Base-by-base conservation (phyloP, 306 rosid species). In the Quercus bicolor region DNA sequence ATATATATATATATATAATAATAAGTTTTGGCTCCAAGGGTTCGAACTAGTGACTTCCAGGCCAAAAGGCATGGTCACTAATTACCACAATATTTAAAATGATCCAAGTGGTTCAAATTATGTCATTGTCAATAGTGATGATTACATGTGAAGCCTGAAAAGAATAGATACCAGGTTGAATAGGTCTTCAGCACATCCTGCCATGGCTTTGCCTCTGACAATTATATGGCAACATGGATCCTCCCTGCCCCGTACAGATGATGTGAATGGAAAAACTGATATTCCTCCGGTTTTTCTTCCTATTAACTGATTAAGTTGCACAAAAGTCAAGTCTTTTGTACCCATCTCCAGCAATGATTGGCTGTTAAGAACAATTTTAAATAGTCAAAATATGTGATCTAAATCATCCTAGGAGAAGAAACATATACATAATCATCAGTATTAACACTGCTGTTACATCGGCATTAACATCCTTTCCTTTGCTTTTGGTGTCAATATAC, bases 331-430 rank as follows among this genome's bases (percentile, higher is more conserved):
- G 79, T 95, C 99, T 87, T 95, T 93, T 74, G 99, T 95, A 72
- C 99, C 99, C 99, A 95, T 95, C 91, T 93, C 97, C 80, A 93
- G 89, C 96, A 95, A 84, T 75, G 99, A 95, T 86, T 93, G 99
- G 76, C 99, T 91, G 93, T 74, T 80, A 90, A 85, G 80, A 82
- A 70, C 56, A 79, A 68, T 76, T 75, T 53, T 33, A 37, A 66
- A 72, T 43, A 81, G 82, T 83, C 77, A 84, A 57, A 74, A 53
- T 79, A 83, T 65, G 33, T 59, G 60, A 40, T 61, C 55, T 57
- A 43, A 68, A 48, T 61, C 15, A 51, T 77, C 68, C 72, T 56
- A 20, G 60, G 68, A 81, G 74, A 70, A 43, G 59, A 76, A 19
- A 81, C 31, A 77, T 72, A 55, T 71, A 54, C 66, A 3, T 66